Base-by-base conservation (phyloP, 1,284 basidiomycete species). In the Moesziomyces sp. region DNA sequence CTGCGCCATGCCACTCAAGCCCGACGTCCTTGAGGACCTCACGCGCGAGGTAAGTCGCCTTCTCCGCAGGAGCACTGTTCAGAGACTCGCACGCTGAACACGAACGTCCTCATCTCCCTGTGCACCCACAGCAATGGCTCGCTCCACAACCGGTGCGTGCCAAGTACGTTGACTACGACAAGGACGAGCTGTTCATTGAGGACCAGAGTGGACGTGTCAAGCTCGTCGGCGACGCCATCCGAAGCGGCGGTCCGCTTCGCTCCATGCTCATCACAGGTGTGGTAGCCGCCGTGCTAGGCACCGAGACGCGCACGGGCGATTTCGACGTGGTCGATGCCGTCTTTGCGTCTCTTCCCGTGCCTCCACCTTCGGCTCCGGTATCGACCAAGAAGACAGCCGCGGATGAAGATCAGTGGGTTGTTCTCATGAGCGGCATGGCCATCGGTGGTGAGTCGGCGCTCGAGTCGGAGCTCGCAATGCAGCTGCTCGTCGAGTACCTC, bases 1-100 rank as follows among this genome's bases (percentile, higher is more conserved):
- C 85, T 91, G 97, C 89, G 92, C 97, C 68, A 98, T 99, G 97
- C 93, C 93, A 5, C 88, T 97, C 59, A 99, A 99, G 84, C 96
- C 96, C 0, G 97, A 98, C 78, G 93, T 99, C 14, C 88, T 99
- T 58, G 92, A 95, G 79, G 97, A 99, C 76, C 89, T 99, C 74
- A 93, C 91, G 14, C 88, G 93, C 81, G 94, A 99, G 80, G 96
- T 97, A 80, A 68, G 74, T 61, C 5, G 16, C 9, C 5, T 16
- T 8, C 16, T 26, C 11, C 14, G 38, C 26, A 38, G n/a, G 6
- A 19, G 11, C 11, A 13, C 30, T 13, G 2, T 33, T 33, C 13
- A 10, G 1, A 33, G 30, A 33, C 13, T 13, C 30, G 13, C 10
- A 13, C 30, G 30, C 30, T 33, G 30, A 33, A 4, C 13, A 33